Evolutionary conservation across 306 rosid species (phyloP).

Genomic region (Elaeagnus macrophylla): DNA sequence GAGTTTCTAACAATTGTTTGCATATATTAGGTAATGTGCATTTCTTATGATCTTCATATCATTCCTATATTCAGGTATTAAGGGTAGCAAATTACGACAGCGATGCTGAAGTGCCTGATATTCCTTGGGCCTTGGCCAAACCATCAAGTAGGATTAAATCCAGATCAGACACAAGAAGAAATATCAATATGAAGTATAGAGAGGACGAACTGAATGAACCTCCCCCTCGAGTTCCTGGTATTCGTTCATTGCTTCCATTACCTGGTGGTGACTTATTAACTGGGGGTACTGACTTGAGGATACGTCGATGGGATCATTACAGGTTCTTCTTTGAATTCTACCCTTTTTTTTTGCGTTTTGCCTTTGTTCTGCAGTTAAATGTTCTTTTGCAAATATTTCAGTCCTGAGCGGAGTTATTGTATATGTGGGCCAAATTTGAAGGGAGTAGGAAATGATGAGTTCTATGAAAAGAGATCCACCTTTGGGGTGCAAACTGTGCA

Average conservation of each 20-base stretch:
- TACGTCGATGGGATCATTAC: constrained; percentile 89
- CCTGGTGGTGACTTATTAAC: constrained; percentile 94
- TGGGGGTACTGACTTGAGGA: constrained; percentile 91
- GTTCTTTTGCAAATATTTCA: constrained; percentile 29
- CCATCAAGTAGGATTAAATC: constrained; percentile 51
- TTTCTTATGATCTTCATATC: neutral
- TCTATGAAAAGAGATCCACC: constrained; percentile 65
- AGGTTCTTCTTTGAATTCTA: constrained; percentile 42
- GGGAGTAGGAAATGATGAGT: constrained; percentile 66
- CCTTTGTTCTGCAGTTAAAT: constrained; percentile 9
- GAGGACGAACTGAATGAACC: constrained; percentile 86
- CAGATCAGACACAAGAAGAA: constrained; percentile 57
- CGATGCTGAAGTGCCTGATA: constrained; percentile 69
- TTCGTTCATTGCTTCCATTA: constrained; percentile 85
- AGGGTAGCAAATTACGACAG: constrained; percentile 62
- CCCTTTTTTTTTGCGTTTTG: constrained; percentile 1
- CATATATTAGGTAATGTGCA: neutral
- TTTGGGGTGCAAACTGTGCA: constrained; percentile 92
- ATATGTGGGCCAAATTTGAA: constrained; percentile 85
- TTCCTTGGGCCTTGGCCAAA: constrained; percentile 87
- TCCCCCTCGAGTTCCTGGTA: constrained; percentile 75
- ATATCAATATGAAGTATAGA: constrained; percentile 73
- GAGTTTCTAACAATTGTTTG: neutral
- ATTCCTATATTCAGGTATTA: constrained; percentile 40
- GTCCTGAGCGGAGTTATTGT: constrained; percentile 84